Evolutionary conservation across 164 flowering plant genomes (phyloP).

Genomic region (Nymphaea colorata): DNA sequence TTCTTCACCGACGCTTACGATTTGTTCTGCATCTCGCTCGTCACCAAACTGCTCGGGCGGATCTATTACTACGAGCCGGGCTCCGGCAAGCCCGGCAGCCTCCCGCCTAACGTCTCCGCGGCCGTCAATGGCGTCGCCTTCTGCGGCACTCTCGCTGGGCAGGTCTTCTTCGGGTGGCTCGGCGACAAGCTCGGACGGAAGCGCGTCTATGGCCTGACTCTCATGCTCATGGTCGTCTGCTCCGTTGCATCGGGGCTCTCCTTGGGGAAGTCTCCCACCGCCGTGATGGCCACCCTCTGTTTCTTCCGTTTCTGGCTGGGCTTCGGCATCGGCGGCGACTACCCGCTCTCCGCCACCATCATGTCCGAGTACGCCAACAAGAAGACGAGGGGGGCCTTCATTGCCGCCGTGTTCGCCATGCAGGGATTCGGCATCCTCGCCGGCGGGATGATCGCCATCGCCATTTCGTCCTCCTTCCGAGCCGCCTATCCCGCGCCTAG

Average conservation of each 20-base stretch:
- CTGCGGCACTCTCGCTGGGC: slow-evolving; percentile 1
- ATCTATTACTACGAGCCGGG: not conserved
- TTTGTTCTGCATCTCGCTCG: slow-evolving; percentile 12
- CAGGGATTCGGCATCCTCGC: slow-evolving; percentile 63
- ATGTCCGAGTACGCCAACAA: slow-evolving; percentile 20
- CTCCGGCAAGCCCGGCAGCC: not conserved
- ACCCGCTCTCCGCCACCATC: not conserved
- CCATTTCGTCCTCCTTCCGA: slow-evolving; percentile 34
- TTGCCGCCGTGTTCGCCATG: slow-evolving; percentile 32
- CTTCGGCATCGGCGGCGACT: slow-evolving; percentile 1
- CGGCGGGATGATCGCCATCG: slow-evolving; percentile 60
- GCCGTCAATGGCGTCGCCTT: slow-evolving; percentile 3
- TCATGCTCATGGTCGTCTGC: slow-evolving; percentile 2
- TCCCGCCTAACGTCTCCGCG: not conserved
- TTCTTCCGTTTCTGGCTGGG: slow-evolving; percentile 4
- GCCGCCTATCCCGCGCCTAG: slow-evolving; percentile 7
- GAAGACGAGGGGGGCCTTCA: slow-evolving; percentile 27
- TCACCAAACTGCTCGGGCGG: not conserved
- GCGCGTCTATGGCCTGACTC: slow-evolving; percentile 1
- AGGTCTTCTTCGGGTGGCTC: not conserved
- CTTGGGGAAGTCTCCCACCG: not conserved
- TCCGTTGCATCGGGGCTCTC: not conserved
- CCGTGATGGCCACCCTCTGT: slow-evolving; percentile 2
- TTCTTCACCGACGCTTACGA: slow-evolving; percentile 16
- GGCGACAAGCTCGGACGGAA: slow-evolving; percentile 1